Base-by-base conservation (phyloP, 768 basidiomycete species). In the Lactarius evosmus region DNA sequence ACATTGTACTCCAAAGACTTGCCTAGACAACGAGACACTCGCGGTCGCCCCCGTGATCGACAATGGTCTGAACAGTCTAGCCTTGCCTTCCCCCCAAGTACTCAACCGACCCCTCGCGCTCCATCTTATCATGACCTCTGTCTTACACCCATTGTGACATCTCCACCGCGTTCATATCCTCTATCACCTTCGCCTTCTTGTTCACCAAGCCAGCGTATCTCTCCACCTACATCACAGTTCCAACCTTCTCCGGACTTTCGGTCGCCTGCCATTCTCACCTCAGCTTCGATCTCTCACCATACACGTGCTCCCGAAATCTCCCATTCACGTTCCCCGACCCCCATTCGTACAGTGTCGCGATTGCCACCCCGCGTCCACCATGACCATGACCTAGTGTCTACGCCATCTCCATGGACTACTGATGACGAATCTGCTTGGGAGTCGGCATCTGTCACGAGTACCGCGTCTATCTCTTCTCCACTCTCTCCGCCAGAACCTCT, bases 361-460 rank as follows among this genome's bases (percentile, higher is more conserved):
- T 69, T 51, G 60, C 68, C 57, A 7, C 32, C 66, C 53, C 60
- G 27, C 59, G 62, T 57, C 70, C 7, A 69, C 56, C 60, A 67
- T 14, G n/a, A 22, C 60, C 44, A 59, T 60, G 58, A 66, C 56
- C 38, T 56, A 38, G 73, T 78, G 14, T 58, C 73, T n/a, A 65
- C 70, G 1, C 70, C 77, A 61, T 88, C 88, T 0, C 82, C 87
- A 1, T 90, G 85, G 85, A 83, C 86, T 17, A 88, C 87, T 3
- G 89, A 91, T 62, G 89, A 90, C 61, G 89, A 91, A 62, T 89
- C 86, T 7, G 82, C 81, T 40, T 90, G 88, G 86, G 89, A 90
- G 65, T 84, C 86, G 3, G 84, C 83, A 34, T 91, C 89, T 19
- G 78, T 77, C 16, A 80, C 82, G 1, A 87, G 87, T 3, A 81